Base-by-base conservation (phyloP, 1,284 basidiomycete species). In the Apiotrichum sp. region DNA sequence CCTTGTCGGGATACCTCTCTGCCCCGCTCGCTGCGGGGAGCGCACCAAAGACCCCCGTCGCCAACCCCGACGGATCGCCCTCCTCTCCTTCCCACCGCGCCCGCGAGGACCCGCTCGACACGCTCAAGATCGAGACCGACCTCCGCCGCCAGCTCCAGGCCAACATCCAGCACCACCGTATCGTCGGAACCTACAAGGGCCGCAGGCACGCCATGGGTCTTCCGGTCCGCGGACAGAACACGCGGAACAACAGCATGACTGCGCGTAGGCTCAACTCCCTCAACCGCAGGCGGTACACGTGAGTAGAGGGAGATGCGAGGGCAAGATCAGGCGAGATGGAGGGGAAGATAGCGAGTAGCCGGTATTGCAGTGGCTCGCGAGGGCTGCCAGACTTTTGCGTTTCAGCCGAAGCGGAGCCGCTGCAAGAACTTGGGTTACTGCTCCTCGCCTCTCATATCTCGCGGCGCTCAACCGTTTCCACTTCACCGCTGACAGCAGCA, bases 221-320 rank as follows among this genome's bases (percentile, higher is more conserved):
- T 29, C 81, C 81, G 0, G 81, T 81, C 1, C 69, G 80, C 31
- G 81, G 81, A 5, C 81, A 83, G 67, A 71, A 77, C 47, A 83
- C 81, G 32, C 74, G 75, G 38, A 78, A 74, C 6, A 82, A 82
- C 58, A 80, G 76, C 2, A 65, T 69, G 38, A 81, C 80, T 10
- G 81, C 81, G 0, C 76, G 74, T 57, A 78, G 74, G 64, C 66
- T 81, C 46, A 83, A 83, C 69, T 61, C 77, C 53, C 63, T 81
- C 10, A 69, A 72, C 39, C 59, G 70, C 40, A 48, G 66, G 16
- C 65, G 56, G 47, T 64, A 63, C 9, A 55, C 60, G 65, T 67
- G 57, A 63, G 67, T 66, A 5, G 3, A 7, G 36, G 8, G 36
- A 39, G 31, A 13, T 9, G n/a, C 35, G 40, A 11, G 22, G 22